Evolutionary conservation across 2,329 filamentous ascomycete genomes (phyloP).

Genomic region (Microdochium paspali): DNA sequence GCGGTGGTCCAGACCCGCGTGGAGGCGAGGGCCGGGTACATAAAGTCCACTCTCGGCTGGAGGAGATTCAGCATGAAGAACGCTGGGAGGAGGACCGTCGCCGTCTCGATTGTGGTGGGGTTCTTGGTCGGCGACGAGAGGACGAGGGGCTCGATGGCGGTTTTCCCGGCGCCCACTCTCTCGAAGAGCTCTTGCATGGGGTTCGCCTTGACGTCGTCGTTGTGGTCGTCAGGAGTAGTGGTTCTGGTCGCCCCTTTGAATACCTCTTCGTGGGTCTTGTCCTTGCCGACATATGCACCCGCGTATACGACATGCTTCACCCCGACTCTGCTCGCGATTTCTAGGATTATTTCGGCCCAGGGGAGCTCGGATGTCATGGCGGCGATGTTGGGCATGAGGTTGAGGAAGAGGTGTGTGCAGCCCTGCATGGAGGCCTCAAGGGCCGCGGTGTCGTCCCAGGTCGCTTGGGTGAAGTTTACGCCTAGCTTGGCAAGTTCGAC

Average conservation of each 20-base stretch:
- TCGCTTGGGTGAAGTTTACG: not conserved
- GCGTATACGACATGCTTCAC: not conserved
- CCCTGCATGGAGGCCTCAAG: not conserved
- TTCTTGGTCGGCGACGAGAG: too few species aligned
- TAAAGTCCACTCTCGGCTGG: conserved; percentile 3
- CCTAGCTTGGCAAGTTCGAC: not conserved
- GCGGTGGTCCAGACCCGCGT: conserved; percentile 27
- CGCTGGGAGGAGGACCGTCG: not conserved
- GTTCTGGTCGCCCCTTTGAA: not conserved
- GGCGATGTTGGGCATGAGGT: not conserved
- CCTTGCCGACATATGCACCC: not conserved
- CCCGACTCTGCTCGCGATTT: not conserved
- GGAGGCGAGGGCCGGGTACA: conserved; percentile 28
- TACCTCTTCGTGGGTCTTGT: not conserved
- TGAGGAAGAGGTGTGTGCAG: not conserved
- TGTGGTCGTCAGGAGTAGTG: not conserved
- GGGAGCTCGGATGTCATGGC: not conserved
- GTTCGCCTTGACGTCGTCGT: not conserved
- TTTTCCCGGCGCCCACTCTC: too few species aligned
- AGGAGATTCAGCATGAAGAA: not conserved
- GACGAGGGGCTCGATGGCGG: too few species aligned
- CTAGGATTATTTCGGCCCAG: not conserved
- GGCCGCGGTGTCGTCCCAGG: not conserved
- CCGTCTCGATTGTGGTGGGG: not conserved
- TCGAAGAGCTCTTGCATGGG: too few species aligned